A percentile compares a stretch with the other conserved stretches of the same genome.
Evolutionary conservation across 2,329 filamentous ascomycete genomes (phyloP).

Genomic region (Ploettnerulaceae sp.): DNA sequence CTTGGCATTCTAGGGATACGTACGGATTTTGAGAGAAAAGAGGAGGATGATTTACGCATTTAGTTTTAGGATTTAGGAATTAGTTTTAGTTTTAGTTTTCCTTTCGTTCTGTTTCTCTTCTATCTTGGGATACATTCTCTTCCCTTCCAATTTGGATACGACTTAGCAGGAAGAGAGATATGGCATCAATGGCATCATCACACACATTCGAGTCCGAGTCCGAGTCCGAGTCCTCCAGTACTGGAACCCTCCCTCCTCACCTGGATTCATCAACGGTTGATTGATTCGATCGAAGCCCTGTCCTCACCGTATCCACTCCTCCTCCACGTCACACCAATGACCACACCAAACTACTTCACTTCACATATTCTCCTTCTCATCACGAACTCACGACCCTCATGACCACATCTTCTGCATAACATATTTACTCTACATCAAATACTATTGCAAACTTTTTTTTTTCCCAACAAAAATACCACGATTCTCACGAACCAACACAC

Average conservation of each 20-base stretch:
- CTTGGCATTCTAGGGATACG: neutral
- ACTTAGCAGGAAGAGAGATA: neutral
- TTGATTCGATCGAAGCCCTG: conserved; percentile 1
- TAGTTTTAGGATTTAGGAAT: conserved; percentile 5
- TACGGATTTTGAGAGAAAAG: neutral
- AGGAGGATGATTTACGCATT: conserved; percentile 7
- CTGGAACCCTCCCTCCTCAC: too few species aligned
- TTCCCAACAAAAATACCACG: conserved; percentile 3
- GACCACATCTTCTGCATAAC: neutral
- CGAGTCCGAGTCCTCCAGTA: conserved; percentile 1
- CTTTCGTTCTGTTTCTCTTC: too few species aligned
- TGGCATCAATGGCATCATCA: too few species aligned
- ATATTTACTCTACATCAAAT: conserved; percentile 1
- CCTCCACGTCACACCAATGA: neutral
- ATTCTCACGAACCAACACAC: conserved; percentile 15
- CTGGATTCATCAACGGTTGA: too few species aligned
- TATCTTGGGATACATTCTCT: too few species aligned
- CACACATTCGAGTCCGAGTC: too few species aligned
- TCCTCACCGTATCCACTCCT: neutral
- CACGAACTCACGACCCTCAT: conserved; percentile 6
- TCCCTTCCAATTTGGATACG: neutral
- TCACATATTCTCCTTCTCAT: neutral
- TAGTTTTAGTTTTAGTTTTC: neutral
- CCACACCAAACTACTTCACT: neutral
- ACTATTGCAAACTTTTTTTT: neutral